These are phyloP conservation scores for Colletotrichum chrysophilum DNA, from an alignment of 2,329 filamentous ascomycete genomes.

Conservation along the genomic window DNA sequence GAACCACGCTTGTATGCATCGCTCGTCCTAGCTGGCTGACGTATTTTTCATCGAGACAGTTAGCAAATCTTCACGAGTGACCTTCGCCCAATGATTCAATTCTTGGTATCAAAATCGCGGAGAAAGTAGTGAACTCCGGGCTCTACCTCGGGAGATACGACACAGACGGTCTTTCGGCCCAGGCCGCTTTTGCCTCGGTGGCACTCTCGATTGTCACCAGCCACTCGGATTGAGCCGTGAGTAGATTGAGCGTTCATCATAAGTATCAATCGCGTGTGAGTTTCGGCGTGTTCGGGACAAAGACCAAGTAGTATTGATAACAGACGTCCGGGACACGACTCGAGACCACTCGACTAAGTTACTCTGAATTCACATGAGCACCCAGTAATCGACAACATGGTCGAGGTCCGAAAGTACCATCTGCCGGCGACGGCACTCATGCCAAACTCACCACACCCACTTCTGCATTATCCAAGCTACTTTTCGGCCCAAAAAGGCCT, in stretches of 20 bases:
- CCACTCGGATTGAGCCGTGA: background rate
- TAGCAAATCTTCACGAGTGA: no score
- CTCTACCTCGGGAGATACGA: no score
- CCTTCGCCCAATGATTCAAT: no score
- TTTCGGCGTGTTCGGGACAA: background rate
- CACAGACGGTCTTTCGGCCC: background rate
- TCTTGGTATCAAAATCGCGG: no score
- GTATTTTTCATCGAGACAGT: no score
- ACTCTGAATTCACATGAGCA: no score
- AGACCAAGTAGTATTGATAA: background rate
- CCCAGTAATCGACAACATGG: background rate
- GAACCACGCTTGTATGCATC: no score
- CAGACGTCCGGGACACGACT: no score
- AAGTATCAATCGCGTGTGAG: background rate
- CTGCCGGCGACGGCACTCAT: background rate
- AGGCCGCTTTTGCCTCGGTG: accelerated
- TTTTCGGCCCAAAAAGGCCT: background rate
- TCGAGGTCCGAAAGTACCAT: background rate
- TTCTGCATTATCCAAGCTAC: background rate
- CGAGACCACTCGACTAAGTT: no score
- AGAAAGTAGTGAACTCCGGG: no score
- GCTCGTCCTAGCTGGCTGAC: no score
- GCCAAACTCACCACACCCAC: background rate
- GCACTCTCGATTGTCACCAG: accelerated
- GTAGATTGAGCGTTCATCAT: accelerated